phyloP scores from a whole-genome alignment of 2,329 filamentous ascomycete species.

The Lachnellula arida region DNA sequence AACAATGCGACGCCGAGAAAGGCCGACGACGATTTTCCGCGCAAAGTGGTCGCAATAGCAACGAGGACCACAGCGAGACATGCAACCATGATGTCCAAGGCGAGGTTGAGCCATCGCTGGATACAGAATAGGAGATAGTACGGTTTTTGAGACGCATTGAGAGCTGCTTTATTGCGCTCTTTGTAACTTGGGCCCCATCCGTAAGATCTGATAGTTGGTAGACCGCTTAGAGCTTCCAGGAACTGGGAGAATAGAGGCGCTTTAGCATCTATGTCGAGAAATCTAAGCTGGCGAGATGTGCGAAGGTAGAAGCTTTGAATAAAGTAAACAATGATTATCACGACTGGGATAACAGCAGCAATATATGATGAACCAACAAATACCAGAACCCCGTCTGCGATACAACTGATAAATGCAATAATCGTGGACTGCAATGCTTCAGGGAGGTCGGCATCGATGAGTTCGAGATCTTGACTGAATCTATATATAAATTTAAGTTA shows the following conservation, averaged over 20 bases:
- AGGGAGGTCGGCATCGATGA: conserved; percentile 13
- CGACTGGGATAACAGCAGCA: conserved; percentile 11
- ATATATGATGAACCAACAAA: conserved; percentile 6
- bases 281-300: conserved; percentile 44
- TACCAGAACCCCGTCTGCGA: conserved; percentile 5
- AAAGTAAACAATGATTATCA: conserved; percentile 4
- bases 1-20: conserved; percentile 28
- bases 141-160: conserved; percentile 48
- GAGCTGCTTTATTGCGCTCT: conserved; percentile 40
- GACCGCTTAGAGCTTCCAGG: conserved; percentile 40
- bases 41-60: conserved; percentile 6
- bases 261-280: conserved; percentile 40
- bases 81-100: conserved; percentile 40
- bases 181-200: conserved; percentile 45
- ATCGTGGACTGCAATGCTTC: background rate
- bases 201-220: conserved; percentile 51
- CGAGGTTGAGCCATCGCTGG: conserved; percentile 42
- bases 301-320: conserved; percentile 40
- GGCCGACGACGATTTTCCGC: background rate
- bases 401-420: background rate
- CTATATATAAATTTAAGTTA: background rate
- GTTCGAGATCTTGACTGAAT: conserved; percentile 15
- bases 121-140: conserved; percentile 42
- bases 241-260: conserved; percentile 44
- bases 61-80: conserved; percentile 26